A percentile compares a stretch with the other conserved stretches of the same genome.
These are phyloP conservation scores for Eutrema heterophyllum DNA, from an alignment of 345 rosid species.

Conservation along the genomic window DNA sequence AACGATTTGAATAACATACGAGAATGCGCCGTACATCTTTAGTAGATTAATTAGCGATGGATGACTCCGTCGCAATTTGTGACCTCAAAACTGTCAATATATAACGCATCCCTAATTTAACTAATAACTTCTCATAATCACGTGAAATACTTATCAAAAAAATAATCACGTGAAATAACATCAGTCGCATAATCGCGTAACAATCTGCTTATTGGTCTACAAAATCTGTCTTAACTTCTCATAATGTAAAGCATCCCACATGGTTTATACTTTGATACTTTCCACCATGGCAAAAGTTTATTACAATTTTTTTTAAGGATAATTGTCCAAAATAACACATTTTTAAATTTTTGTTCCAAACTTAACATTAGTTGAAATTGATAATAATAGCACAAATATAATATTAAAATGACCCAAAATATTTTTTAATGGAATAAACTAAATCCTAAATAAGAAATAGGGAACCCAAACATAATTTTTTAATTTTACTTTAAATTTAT, in stretches of 20 bases:
- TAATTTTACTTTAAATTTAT: too few relatives aligned
- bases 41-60: too few relatives aligned
- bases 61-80: background rate
- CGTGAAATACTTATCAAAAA: background rate
- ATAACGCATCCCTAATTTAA: background rate
- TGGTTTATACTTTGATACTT: slow-evolving; percentile 32
- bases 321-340: too few relatives aligned
- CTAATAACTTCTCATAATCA: background rate
- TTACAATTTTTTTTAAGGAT: background rate
- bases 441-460: too few relatives aligned
- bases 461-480: too few relatives aligned
- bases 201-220: slow-evolving; percentile 1
- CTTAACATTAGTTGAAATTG: too few relatives aligned
- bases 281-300: slow-evolving; percentile 20
- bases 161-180: background rate
- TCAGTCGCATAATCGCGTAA: background rate
- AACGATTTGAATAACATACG: too few relatives aligned
- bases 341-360: too few relatives aligned
- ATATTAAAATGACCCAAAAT: too few relatives aligned
- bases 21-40: too few relatives aligned
- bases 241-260: slow-evolving; percentile 43
- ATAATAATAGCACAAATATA: too few relatives aligned
- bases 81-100: background rate
- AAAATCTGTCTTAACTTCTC: slow-evolving; percentile 1
- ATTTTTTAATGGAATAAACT: too few relatives aligned